Evolutionary conservation across 768 basidiomycete genomes (phyloP).

Genomic region (Pleurotus citrinopileatus): DNA sequence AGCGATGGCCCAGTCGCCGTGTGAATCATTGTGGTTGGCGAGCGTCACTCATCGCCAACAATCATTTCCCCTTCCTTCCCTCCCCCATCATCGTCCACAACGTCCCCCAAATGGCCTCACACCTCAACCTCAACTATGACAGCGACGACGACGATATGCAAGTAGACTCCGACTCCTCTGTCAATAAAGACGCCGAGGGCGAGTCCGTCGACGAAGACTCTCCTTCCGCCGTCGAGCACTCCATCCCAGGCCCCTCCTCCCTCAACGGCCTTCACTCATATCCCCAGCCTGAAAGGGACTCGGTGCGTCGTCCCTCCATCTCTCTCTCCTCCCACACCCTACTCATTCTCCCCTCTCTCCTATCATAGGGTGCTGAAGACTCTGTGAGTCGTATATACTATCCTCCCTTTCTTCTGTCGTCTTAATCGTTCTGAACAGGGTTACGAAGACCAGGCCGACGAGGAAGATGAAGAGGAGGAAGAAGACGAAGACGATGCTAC

Average conservation of each 20-base stretch:
- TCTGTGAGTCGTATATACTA: slow-evolving; percentile 46
- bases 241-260: slow-evolving; percentile 36
- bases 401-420: slow-evolving; percentile 11
- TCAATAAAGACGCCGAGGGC: slow-evolving; percentile 53
- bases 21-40: slow-evolving; percentile 55
- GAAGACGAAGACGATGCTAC: slow-evolving; percentile 71
- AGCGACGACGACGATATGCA: slow-evolving; percentile 63
- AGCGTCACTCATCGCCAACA: slow-evolving; percentile 43
- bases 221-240: slow-evolving; percentile 31
- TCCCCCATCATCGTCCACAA: slow-evolving; percentile 21
- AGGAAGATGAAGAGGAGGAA: slow-evolving; percentile 52
- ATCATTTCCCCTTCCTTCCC: slow-evolving; percentile 24
- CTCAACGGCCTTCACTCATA: slow-evolving; percentile 19
- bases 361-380: slow-evolving; percentile 46
- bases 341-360: slow-evolving; percentile 15
- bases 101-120: slow-evolving; percentile 28
- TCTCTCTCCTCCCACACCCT: slow-evolving; percentile 8
- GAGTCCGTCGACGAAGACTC: slow-evolving; percentile 58
- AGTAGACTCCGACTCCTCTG: slow-evolving; percentile 59
- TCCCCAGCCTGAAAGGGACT: slow-evolving; percentile 28
- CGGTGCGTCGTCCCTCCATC: slow-evolving; percentile 34
- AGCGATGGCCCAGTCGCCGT: slow-evolving; percentile 55
- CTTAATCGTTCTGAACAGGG: slow-evolving; percentile 31
- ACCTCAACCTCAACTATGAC: slow-evolving; percentile 58
- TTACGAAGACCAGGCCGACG: slow-evolving; percentile 58